A percentile compares a stretch with the other conserved stretches of the same genome.
These are phyloP conservation scores for Coelastrella sp. DNA, from an alignment of 139 green algal species.

Conservation along the genomic window DNA sequence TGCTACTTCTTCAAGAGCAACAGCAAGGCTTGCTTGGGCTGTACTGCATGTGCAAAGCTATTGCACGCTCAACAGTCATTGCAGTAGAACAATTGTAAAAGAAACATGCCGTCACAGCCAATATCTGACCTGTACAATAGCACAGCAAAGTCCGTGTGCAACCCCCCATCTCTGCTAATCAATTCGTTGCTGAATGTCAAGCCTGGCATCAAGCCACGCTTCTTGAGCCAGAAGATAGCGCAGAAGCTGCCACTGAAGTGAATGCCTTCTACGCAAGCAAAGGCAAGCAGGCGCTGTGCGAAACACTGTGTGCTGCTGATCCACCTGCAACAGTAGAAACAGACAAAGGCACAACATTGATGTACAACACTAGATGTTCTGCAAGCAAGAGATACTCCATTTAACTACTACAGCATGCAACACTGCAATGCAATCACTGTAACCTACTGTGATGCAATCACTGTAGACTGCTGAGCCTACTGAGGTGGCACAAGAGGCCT, in stretches of 20 bases:
- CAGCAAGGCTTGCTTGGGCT: neutral
- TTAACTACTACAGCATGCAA: too few relatives aligned
- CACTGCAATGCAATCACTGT: too few relatives aligned
- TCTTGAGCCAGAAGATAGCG: slow-evolving; percentile 99
- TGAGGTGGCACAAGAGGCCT: too few relatives aligned
- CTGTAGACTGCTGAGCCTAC: too few relatives aligned
- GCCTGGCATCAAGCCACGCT: slow-evolving; percentile 96
- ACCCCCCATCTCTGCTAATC: slow-evolving; percentile 96
- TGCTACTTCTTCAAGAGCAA: neutral
- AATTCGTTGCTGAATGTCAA: slow-evolving; percentile 99
- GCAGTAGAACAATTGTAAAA: too few relatives aligned
- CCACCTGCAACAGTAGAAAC: slow-evolving; percentile 9
- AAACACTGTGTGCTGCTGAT: slow-evolving; percentile 73
- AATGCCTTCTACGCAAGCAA: slow-evolving; percentile 97
- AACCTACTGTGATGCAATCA: too few relatives aligned
- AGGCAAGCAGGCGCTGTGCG: slow-evolving; percentile 93
- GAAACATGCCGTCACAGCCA: neutral
- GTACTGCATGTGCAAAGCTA: too few relatives aligned
- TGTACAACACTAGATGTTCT: too few relatives aligned
- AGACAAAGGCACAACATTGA: neutral
- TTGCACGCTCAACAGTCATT: too few relatives aligned
- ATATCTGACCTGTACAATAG: slow-evolving; percentile 81
- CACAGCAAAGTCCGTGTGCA: slow-evolving; percentile 98
- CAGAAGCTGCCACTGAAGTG: slow-evolving; percentile 99
- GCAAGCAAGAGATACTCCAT: too few relatives aligned